Conservation (phyloP, 2,329 filamentous ascomycete genomes). For the Metarhizium robertsii region DNA sequence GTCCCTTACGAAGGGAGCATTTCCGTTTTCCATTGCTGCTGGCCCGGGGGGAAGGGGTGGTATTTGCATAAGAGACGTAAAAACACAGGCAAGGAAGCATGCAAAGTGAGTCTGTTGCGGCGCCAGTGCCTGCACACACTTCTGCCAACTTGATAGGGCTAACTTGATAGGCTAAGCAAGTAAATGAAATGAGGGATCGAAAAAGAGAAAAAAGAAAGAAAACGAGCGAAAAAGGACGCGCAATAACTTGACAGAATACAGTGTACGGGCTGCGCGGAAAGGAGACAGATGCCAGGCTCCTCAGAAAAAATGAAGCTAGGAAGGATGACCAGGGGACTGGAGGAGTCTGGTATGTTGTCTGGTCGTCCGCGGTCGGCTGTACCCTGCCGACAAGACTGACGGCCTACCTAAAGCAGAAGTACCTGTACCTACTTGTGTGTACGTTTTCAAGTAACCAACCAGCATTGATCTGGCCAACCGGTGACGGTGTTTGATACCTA, state of each 20-base stretch:
- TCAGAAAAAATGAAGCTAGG: neutral
- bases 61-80: neutral
- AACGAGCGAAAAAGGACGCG: too few species aligned
- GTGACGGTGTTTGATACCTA: too few species aligned
- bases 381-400: too few species aligned
- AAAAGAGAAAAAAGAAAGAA: neutral
- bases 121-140: neutral
- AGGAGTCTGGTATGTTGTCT: too few species aligned
- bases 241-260: neutral
- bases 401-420: too few species aligned
- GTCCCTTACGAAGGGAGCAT: neutral
- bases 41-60: neutral
- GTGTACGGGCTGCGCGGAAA: neutral
- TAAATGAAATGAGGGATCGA: neutral
- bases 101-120: neutral
- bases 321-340: neutral
- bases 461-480: too few species aligned
- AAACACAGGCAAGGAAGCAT: neutral
- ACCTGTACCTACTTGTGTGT: too few species aligned
- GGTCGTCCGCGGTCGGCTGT: too few species aligned
- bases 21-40: slow-evolving; percentile 11
- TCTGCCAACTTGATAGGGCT: neutral
- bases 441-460: too few species aligned
- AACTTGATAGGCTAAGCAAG: neutral
- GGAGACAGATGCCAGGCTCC: neutral